These are phyloP conservation scores for Phtheirospermum japonicum DNA, from an alignment of 257 asterid genomes.

Conservation along the genomic window DNA sequence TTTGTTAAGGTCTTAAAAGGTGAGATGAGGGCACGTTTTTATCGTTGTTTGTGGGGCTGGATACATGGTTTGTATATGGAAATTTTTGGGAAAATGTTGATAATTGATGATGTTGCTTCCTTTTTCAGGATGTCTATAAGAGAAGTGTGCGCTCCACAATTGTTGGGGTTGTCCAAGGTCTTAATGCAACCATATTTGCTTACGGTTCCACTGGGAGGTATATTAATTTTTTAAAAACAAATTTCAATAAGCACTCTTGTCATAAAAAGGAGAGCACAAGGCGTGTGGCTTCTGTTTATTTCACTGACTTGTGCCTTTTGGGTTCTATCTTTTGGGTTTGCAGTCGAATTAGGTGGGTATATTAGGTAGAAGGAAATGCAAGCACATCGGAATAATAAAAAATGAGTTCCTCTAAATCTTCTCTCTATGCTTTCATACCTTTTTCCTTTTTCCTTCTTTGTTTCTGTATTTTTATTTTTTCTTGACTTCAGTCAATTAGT, in stretches of 20 bases:
- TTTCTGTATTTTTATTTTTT: background rate
- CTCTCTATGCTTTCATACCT: background rate
- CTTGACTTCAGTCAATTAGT: no score
- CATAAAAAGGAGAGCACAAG: constrained; percentile 3
- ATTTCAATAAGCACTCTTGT: constrained; percentile 15
- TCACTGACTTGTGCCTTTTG: background rate
- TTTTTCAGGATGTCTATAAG: constrained; percentile 70
- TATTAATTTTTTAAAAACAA: constrained; percentile 21
- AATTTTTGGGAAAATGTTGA: constrained; percentile 14
- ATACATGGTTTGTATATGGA: background rate
- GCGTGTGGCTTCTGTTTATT: constrained; percentile 20
- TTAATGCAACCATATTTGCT: constrained; percentile 95
- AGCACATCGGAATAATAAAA: background rate
- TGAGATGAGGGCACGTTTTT: constrained; percentile 19
- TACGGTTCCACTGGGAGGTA: constrained; percentile 99
- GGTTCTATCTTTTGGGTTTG: background rate
- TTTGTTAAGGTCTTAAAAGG: constrained; percentile 17
- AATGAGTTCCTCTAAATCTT: background rate
- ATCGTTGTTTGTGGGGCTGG: constrained; percentile 9
- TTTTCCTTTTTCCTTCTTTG: background rate
- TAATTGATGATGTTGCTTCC: constrained; percentile 22
- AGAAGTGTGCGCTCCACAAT: constrained; percentile 68
- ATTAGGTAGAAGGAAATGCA: background rate
- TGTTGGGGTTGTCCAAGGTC: constrained; percentile 89
- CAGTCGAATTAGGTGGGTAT: background rate